Base-by-base conservation (phyloP, 2,329 filamentous ascomycete species). In the Zelopaecilomyces penicillatus region DNA sequence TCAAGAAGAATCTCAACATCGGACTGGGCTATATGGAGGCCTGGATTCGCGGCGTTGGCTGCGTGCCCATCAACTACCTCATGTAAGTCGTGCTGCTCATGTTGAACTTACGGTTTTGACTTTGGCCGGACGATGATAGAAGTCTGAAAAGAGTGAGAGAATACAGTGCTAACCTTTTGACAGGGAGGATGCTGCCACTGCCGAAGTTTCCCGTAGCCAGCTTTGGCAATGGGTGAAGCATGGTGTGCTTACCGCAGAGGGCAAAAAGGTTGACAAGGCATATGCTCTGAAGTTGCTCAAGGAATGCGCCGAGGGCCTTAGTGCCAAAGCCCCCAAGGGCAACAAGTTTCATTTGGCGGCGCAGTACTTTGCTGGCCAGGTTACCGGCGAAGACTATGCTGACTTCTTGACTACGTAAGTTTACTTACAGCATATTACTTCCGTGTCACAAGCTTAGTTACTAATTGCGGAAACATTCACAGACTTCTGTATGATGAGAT, bases 11-110 rank as follows among this genome's bases (percentile, higher is more conserved):
- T 73, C 75, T 98, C 53, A 91, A 89, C 70, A 97, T 98, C 54
- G 93, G 91, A 34, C 80, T 98, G 5, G 85, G 86, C 42, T 98
- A 98, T 71, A 98, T 97, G 91, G 93, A 98, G 70, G 93, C 88
- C 50, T 98, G 93, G 93, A 75, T 97, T 49, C 85, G 90, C 50
- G 93, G 91, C 31, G 78, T 97, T 26, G 93, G 93, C 46, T 98
- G 93, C 59, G 90, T 97, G 43, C 93, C 93, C 40, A 96, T 97
- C 70, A 96, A 97, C 75, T 95, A 85, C 65, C 76, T 97, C 45
- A 97, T 97, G 91, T 79, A 68, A 62, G 66, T 31, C 11, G 12
- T 11, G 8, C 8, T 11, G 8, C 11, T 38, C 26, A 38, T 9
- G 36, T 11, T 19, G 19, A 19, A 19, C 19, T 19, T 19, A 19